Percentiles rank a stretch among this genome's conserved stretches.
Conservation (phyloP, 129 eudicot genomes). For the Arctium minus region DNA sequence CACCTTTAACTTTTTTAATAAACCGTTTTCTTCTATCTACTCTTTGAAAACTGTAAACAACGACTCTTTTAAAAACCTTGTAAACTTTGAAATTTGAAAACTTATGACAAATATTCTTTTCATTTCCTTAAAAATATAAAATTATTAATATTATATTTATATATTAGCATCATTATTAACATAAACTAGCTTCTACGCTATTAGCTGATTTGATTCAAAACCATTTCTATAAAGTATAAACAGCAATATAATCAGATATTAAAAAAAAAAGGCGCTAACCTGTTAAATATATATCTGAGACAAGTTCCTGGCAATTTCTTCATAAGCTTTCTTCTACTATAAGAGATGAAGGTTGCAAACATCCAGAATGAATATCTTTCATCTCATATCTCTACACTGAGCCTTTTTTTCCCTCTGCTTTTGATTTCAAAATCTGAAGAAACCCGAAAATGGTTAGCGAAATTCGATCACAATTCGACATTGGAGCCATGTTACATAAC, state of each 20-base stretch:
- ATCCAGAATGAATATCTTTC: slow-evolving; percentile 20
- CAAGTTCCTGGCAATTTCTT: slow-evolving; percentile 20
- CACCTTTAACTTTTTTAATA: neutral
- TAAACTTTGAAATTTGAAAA: neutral
- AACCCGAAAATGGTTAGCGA: slow-evolving; percentile 18
- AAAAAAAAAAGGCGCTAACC: neutral
- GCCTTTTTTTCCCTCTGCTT: neutral
- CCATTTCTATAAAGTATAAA: too few relatives aligned
- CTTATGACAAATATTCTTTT: neutral
- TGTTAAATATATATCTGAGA: neutral
- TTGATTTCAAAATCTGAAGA: neutral
- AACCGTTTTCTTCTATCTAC: neutral
- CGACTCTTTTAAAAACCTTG: neutral
- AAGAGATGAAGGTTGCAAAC: neutral
- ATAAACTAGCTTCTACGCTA: neutral
- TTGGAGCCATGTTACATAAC: slow-evolving; percentile 33
- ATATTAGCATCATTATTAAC: neutral
- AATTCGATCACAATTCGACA: slow-evolving; percentile 14
- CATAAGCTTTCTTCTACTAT: neutral
- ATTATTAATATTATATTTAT: neutral
- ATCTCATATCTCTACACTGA: neutral
- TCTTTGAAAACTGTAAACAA: neutral
- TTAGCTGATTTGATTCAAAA: neutral
- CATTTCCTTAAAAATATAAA: neutral
- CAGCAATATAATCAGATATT: neutral